Conservation (phyloP, 1,284 basidiomycete species). For the Kalmanozyma brasiliensis region DNA sequence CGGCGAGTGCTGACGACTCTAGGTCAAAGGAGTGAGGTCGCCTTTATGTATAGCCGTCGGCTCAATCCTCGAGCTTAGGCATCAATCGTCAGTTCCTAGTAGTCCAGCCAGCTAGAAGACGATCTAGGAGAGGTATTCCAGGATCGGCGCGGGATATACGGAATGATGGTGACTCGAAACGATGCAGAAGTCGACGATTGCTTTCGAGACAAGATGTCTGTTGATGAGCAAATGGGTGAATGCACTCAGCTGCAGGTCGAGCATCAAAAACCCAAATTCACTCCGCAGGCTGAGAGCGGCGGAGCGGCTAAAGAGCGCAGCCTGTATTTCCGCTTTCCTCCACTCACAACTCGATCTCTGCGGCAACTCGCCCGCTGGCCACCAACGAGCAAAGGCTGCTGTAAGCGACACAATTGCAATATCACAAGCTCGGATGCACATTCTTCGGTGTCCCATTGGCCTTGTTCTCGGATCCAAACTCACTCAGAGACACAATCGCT, state of each 20-base stretch:
- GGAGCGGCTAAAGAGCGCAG: neutral
- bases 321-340: constrained; percentile 19
- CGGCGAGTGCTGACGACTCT: no score
- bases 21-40: neutral
- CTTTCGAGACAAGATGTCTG: neutral
- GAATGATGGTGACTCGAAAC: constrained; percentile 18
- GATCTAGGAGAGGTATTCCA: no score
- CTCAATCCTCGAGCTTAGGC: neutral
- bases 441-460: no score
- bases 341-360: neutral
- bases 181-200: neutral
- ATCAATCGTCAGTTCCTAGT: no score
- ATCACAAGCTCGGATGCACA: no score
- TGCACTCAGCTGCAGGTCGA: neutral
- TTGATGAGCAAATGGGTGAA: neutral
- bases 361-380: neutral
- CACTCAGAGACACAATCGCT: no score
- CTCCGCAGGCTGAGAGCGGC: constrained; percentile 5
- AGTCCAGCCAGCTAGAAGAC: no score
- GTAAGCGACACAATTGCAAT: no score
- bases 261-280: neutral
- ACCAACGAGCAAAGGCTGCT: no score
- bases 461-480: no score
- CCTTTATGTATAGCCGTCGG: constrained; percentile 5
- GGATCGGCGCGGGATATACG: no score